Evolutionary conservation across 2,329 filamentous ascomycete species (phyloP).

Genomic region (Aspergillus chevalieri): DNA sequence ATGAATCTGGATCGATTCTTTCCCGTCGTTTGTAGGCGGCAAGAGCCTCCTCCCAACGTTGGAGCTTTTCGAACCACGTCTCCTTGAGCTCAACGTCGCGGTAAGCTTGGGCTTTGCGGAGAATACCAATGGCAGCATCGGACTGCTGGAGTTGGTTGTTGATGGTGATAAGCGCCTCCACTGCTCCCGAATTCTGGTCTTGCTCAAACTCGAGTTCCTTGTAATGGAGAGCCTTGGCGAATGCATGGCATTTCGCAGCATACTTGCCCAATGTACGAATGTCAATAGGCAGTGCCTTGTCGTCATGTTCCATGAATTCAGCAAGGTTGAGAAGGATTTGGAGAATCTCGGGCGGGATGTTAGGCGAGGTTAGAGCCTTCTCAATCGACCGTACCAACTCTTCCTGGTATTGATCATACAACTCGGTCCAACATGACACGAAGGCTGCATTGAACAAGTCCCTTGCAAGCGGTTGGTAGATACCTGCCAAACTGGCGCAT

Average conservation of each 20-base stretch:
- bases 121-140: conserved; percentile 94
- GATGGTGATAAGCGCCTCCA: conserved; percentile 96
- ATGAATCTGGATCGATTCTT: conserved; percentile 64
- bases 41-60: conserved; percentile 95
- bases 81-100: conserved; percentile 94
- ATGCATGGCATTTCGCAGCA: conserved; percentile 93
- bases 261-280: conserved; percentile 91
- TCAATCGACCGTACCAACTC: conserved; percentile 95
- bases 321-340: conserved; percentile 92
- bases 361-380: conserved; percentile 86
- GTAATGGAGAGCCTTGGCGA: conserved; percentile 96
- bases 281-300: conserved; percentile 96
- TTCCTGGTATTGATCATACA: conserved; percentile 95
- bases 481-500: conserved; percentile 82
- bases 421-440: conserved; percentile 95
- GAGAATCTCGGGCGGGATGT: conserved; percentile 91
- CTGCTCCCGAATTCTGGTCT: conserved; percentile 89
- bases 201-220: conserved; percentile 98
- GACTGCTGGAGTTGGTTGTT: conserved; percentile 99
- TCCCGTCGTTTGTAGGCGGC: conserved; percentile 87
- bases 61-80: conserved; percentile 98
- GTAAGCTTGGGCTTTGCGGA: conserved; percentile 92
- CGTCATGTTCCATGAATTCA: conserved; percentile 99
- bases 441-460: conserved; percentile 98
- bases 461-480: conserved; percentile 83